phyloP scores from a whole-genome alignment of 305 asterid genomes.

The Caryopteris hybrid region DNA sequence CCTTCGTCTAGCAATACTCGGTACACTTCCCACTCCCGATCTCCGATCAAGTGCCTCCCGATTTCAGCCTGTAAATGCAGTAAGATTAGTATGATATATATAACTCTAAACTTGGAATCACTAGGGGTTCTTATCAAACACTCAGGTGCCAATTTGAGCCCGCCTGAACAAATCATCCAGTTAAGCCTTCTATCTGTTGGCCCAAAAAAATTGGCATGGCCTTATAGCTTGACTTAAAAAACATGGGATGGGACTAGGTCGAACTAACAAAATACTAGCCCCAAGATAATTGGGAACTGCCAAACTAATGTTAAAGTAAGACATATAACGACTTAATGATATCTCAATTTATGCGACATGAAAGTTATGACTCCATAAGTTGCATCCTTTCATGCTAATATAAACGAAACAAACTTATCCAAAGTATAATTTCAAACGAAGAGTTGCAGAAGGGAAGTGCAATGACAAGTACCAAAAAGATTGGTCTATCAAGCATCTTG shows the following conservation, averaged over 20 bases:
- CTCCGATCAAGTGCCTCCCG: constrained; percentile 63
- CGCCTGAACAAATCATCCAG: too few species aligned
- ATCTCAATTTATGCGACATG: background rate
- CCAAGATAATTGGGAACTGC: too few species aligned
- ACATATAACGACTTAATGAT: too few species aligned
- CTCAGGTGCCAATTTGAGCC: background rate
- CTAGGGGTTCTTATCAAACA: background rate
- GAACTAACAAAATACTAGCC: too few species aligned
- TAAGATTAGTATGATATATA: constrained; percentile 3
- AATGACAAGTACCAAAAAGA: constrained; percentile 55
- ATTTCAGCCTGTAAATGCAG: constrained; percentile 59
- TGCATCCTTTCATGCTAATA: background rate
- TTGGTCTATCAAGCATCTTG: constrained; percentile 60
- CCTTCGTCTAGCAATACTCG: constrained; percentile 78
- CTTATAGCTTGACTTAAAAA: too few species aligned
- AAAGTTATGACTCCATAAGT: background rate
- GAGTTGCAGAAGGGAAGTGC: background rate
- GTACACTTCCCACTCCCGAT: constrained; percentile 85
- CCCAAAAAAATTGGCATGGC: too few species aligned
- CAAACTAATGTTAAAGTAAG: too few species aligned
- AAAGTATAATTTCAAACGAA: background rate
- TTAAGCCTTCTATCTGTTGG: too few species aligned
- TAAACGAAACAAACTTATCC: background rate
- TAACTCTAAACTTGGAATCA: background rate
- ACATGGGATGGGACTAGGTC: too few species aligned